phyloP scores from a whole-genome alignment of 2,329 filamentous ascomycete genomes.

The Scedosporium dehoogii region DNA sequence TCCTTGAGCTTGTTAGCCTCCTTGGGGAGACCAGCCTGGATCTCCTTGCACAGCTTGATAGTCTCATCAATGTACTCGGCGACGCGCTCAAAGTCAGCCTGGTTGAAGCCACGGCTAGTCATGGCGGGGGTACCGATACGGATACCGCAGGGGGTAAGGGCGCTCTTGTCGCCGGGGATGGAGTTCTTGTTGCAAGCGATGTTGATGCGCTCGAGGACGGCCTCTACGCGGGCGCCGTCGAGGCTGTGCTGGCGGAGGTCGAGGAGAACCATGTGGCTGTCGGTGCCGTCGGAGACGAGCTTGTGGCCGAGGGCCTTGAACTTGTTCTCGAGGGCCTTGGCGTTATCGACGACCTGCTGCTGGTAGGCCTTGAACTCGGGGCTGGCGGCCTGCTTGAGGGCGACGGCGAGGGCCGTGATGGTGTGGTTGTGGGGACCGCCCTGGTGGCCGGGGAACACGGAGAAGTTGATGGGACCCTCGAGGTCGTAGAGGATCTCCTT shows the following conservation, averaged over 20 bases:
- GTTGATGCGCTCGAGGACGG: conserved; percentile 94
- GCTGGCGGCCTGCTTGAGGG: conserved; percentile 83
- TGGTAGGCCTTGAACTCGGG: conserved; percentile 94
- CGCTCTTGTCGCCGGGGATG: conserved; percentile 94
- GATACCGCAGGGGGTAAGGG: conserved; percentile 86
- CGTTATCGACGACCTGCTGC: conserved; percentile 83
- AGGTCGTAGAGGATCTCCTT: conserved; percentile 88
- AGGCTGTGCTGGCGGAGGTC: conserved; percentile 81
- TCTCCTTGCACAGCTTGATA: conserved; percentile 82
- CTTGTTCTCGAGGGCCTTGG: conserved; percentile 77
- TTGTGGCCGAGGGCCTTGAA: conserved; percentile 86
- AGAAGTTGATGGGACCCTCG: conserved; percentile 95
- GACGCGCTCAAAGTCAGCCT: conserved; percentile 85
- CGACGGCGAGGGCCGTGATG: conserved; percentile 92
- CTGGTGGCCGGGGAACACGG: conserved; percentile 98
- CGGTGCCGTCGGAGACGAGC: conserved; percentile 89
- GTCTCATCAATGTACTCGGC: conserved; percentile 79
- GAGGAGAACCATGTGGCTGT: conserved; percentile 94
- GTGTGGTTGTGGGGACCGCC: conserved; percentile 99
- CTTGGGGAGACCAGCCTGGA: conserved; percentile 80
- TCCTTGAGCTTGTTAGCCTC: conserved; percentile 99
- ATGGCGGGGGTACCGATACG: conserved; percentile 96
- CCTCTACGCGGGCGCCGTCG: conserved; percentile 91
- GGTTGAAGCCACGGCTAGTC: conserved; percentile 89
- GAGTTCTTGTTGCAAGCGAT: conserved; percentile 99